Percentiles rank a stretch among this genome's conserved stretches.
These are phyloP conservation scores for Skeletonema grethae DNA, from an alignment of 108 stramenopile genomes.

Conservation along the genomic window DNA sequence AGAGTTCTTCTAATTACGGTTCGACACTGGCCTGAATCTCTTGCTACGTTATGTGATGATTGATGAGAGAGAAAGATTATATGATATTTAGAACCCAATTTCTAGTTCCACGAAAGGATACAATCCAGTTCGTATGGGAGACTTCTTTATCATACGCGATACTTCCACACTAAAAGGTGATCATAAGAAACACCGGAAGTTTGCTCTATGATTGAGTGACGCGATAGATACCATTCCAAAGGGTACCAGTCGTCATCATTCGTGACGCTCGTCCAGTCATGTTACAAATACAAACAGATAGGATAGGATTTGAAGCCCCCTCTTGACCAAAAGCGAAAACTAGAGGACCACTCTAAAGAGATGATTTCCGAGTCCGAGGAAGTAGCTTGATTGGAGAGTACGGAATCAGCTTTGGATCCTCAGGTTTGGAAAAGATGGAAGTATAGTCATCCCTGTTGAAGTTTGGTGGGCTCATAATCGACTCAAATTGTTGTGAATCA, in stretches of 20 bases:
- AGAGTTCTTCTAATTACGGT: too few relatives aligned
- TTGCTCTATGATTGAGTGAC: background rate
- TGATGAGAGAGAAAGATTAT: too few relatives aligned
- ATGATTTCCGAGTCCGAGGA: background rate
- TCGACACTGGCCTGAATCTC: too few relatives aligned
- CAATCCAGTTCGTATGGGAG: too few relatives aligned
- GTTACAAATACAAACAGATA: background rate
- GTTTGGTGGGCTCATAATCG: conserved; percentile 2
- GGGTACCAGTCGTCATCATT: background rate
- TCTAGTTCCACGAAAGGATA: too few relatives aligned
- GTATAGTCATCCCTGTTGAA: background rate
- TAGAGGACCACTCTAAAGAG: background rate
- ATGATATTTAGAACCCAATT: too few relatives aligned
- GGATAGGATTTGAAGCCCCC: too few relatives aligned
- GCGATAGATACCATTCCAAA: background rate
- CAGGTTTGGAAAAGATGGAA: background rate
- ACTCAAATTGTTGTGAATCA: background rate
- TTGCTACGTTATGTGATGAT: too few relatives aligned
- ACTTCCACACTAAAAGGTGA: background rate
- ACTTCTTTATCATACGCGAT: background rate
- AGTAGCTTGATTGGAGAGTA: background rate
- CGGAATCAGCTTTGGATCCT: background rate
- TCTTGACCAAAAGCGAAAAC: background rate
- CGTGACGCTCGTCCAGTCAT: background rate
- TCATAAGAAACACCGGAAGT: background rate